phyloP scores from a whole-genome alignment of 2,329 filamentous ascomycete species.

The Waltergamsia citrina region DNA sequence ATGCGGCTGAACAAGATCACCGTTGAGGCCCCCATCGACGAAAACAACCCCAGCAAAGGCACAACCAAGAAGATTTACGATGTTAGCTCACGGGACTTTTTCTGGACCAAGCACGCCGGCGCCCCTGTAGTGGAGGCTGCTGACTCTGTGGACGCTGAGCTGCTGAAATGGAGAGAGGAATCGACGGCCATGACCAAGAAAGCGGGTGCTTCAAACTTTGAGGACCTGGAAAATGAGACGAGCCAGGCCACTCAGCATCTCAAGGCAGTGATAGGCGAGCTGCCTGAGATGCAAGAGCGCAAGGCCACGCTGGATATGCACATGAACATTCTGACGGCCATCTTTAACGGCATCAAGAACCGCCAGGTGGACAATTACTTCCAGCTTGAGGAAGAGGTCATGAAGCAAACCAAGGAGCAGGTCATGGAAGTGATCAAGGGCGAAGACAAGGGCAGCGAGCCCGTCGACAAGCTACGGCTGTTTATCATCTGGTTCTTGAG shows the following conservation, averaged over 20 bases:
- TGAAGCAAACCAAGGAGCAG: constrained; percentile 83
- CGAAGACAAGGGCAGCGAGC: constrained; percentile 69
- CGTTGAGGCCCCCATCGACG: constrained; percentile 74
- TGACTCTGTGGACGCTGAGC: constrained; percentile 88
- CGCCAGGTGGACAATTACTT: constrained; percentile 94
- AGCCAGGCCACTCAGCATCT: constrained; percentile 86
- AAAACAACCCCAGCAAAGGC: constrained; percentile 63
- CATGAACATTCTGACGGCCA: constrained; percentile 90
- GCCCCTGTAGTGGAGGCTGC: constrained; percentile 92
- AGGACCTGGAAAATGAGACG: constrained; percentile 85
- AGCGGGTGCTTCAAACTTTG: constrained; percentile 84
- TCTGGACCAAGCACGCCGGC: constrained; percentile 89
- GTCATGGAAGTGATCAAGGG: constrained; percentile 82
- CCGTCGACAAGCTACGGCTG: constrained; percentile 80
- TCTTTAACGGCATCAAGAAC: constrained; percentile 75
- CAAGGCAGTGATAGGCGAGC: constrained; percentile 86
- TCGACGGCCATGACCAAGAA: constrained; percentile 91
- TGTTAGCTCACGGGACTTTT: constrained; percentile 82
- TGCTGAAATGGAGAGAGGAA: constrained; percentile 92
- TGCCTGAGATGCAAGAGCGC: constrained; percentile 85
- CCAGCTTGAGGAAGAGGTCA: constrained; percentile 86
- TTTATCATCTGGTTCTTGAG: constrained; percentile 98
- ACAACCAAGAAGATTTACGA: constrained; percentile 86
- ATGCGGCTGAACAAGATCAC: constrained; percentile 82
- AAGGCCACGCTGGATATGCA: constrained; percentile 96